Conservation (phyloP, 1,139 yeast genomes). For the Geotrichum cucujoidarum region DNA sequence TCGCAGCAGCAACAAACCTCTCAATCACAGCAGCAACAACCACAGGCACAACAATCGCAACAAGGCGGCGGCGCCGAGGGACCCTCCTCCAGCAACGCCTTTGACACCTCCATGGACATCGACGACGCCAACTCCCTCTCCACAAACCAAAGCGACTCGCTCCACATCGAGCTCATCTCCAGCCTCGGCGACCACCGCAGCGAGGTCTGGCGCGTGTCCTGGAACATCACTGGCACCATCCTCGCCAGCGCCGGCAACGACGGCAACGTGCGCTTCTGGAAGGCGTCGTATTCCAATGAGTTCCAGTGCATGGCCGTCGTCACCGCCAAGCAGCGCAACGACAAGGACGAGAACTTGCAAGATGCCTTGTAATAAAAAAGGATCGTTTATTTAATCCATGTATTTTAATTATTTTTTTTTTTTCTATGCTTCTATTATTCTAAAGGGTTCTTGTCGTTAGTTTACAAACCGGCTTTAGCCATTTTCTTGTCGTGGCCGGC, state of each 20-base stretch:
- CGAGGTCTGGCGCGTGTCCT: conserved; percentile 93
- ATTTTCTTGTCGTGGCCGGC: conserved; percentile 55
- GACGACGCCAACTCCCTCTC: not conserved
- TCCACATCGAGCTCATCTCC: conserved; percentile 48
- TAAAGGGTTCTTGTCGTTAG: not conserved
- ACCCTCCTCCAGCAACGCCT: not conserved
- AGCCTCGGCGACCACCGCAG: conserved; percentile 71
- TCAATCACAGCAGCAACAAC: conserved; percentile 1
- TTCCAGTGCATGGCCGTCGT: conserved; percentile 92
- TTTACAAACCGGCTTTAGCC: conserved; percentile 29
- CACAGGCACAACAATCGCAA: not conserved
- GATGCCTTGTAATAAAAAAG: not conserved
- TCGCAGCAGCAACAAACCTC: no score
- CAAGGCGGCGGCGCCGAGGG: not conserved
- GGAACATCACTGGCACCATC: conserved; percentile 88
- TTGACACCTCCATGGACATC: conserved; percentile 1
- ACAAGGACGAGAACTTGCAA: not conserved
- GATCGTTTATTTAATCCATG: not conserved
- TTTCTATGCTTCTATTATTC: not conserved
- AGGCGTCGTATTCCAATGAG: conserved; percentile 75
- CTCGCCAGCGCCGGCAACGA: conserved; percentile 94
- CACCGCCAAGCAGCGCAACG: conserved; percentile 49
- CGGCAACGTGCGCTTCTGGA: conserved; percentile 88
- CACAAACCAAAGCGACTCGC: conserved; percentile 5
- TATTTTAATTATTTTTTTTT: not conserved